A percentile compares a stretch with the other conserved stretches of the same genome.
phyloP scores from a whole-genome alignment of 108 stramenopile species.

The Nitzschia palea region DNA sequence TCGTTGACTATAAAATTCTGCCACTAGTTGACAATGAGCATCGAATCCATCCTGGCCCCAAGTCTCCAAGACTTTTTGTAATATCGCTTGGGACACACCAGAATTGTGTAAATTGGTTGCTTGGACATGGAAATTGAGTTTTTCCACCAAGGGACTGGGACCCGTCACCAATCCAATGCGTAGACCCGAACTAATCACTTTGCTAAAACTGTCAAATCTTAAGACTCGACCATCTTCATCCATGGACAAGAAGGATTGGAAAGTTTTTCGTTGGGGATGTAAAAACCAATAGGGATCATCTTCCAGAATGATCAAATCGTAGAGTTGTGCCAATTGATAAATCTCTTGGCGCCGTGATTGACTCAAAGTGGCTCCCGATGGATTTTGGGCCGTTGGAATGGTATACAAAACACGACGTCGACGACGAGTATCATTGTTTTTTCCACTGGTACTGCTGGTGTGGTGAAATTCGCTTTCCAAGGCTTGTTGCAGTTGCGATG shows the following conservation, averaged over 20 bases:
- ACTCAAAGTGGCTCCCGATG: not conserved
- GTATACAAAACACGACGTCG: conserved; percentile 1
- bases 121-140: conserved; percentile 1
- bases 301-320: not conserved
- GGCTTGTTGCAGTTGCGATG: not conserved
- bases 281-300: conserved; percentile 5
- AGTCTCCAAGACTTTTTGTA: not conserved
- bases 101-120: conserved; percentile 4
- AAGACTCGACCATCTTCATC: not conserved
- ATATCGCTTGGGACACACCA: not conserved
- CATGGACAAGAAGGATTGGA: not conserved
- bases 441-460: not conserved
- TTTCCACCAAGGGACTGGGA: not conserved
- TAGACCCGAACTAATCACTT: not conserved
- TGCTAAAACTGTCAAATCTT: not conserved
- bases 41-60: not conserved
- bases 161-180: not conserved
- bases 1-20: not conserved
- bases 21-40: conserved; percentile 6
- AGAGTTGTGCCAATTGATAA: not conserved
- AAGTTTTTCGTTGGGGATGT: not conserved
- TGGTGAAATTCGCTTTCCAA: not conserved
- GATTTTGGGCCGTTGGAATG: conserved; percentile 6
- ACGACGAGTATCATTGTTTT: no score
- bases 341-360: not conserved